phyloP scores from a whole-genome alignment of 1,139 yeast species.

The Diutina pseudorugosa region DNA sequence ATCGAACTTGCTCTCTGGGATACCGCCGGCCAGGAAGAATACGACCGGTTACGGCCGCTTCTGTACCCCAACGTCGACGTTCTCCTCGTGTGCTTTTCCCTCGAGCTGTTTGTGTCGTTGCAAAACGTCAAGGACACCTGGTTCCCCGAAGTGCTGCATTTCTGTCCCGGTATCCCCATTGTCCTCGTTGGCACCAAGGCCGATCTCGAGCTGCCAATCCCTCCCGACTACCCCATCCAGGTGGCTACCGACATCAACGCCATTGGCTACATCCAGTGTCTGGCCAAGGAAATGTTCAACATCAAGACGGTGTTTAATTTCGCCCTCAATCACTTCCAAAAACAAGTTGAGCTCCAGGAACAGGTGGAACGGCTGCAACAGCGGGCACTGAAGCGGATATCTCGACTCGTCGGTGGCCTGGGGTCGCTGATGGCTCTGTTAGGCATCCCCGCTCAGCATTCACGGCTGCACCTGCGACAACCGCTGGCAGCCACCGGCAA shows the following conservation, averaged over 20 bases:
- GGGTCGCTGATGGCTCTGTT: slow-evolving; percentile 1
- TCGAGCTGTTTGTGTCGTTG: slow-evolving; percentile 51
- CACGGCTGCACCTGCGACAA: neutral
- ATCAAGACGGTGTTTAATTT: slow-evolving; percentile 56
- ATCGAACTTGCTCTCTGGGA: slow-evolving; percentile 80
- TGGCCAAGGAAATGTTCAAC: slow-evolving; percentile 61
- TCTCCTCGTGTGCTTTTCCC: slow-evolving; percentile 62
- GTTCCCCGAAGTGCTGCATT: slow-evolving; percentile 79
- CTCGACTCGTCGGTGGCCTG: slow-evolving; percentile 16
- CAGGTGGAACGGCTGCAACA: slow-evolving; percentile 18
- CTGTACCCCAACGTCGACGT: slow-evolving; percentile 77
- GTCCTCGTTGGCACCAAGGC: slow-evolving; percentile 70
- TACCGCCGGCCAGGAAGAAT: slow-evolving; percentile 92
- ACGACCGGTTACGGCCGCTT: slow-evolving; percentile 72
- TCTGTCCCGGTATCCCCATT: slow-evolving; percentile 70
- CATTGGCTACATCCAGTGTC: slow-evolving; percentile 66
- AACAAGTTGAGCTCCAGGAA: slow-evolving; percentile 23
- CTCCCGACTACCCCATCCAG: slow-evolving; percentile 37
- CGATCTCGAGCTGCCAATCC: slow-evolving; percentile 39
- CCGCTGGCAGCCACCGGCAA: neutral
- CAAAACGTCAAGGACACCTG: slow-evolving; percentile 70
- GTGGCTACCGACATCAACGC: slow-evolving; percentile 63
- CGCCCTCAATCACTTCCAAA: slow-evolving; percentile 28
- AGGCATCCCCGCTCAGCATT: neutral
- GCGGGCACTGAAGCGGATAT: slow-evolving; percentile 20